Evolutionary conservation across 495 filamentous ascomycete genomes (phyloP).

Genomic region (Lepidopterella palustris): DNA sequence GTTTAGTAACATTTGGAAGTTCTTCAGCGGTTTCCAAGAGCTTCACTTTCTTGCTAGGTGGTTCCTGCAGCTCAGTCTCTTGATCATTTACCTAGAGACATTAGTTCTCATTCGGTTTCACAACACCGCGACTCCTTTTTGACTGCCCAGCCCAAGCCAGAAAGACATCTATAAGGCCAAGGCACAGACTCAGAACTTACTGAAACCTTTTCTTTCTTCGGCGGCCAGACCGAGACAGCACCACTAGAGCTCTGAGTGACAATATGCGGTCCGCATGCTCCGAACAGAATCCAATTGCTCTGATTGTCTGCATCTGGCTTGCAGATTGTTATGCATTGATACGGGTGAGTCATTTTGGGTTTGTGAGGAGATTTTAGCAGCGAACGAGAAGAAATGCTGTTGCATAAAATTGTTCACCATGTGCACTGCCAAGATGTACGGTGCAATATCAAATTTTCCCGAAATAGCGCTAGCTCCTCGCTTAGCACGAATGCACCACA

Average conservation of each 20-base stretch:
- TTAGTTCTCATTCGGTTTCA: conserved; percentile 5
- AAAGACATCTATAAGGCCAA: neutral
- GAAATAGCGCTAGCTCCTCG: conserved; percentile 3
- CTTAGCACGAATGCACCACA: conserved; percentile 1
- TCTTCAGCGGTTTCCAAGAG: conserved; percentile 31
- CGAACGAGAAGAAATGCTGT: neutral
- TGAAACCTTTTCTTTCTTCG: neutral
- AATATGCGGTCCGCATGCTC: conserved; percentile 49
- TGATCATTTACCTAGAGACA: conserved; percentile 15
- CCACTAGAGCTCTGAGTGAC: conserved; percentile 50
- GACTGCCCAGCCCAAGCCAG: neutral
- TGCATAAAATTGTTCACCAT: neutral
- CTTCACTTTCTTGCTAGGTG: conserved; percentile 50
- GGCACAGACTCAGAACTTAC: conserved; percentile 4
- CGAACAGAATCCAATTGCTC: conserved; percentile 44
- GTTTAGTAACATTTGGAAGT: conserved; percentile 30
- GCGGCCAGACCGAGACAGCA: conserved; percentile 30
- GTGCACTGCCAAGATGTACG: too few relatives aligned
- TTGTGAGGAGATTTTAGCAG: neutral
- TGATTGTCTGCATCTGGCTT: conserved; percentile 28
- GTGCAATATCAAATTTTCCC: neutral
- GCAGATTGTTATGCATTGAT: conserved; percentile 48
- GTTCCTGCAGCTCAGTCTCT: conserved; percentile 33
- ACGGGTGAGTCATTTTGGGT: conserved; percentile 38
- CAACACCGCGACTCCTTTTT: neutral